phyloP scores from a whole-genome alignment of 805 yeast species.

The Brettanomyces anomalus region DNA sequence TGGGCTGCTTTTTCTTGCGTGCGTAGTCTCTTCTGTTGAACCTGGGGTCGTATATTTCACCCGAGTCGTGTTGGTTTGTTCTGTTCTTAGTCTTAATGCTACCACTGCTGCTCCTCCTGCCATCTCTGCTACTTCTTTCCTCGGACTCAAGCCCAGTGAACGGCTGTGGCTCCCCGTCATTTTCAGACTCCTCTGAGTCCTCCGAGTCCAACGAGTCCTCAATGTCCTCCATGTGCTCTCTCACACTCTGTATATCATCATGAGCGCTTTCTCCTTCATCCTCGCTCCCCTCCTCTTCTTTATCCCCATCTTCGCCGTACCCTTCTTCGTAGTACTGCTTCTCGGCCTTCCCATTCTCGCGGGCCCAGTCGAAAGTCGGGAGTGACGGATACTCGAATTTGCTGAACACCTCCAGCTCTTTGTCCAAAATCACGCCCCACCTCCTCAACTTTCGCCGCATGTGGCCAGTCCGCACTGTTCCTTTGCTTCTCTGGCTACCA shows the following conservation, averaged over 20 bases:
- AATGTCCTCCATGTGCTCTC: not conserved
- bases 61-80: not conserved
- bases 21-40: conserved; percentile 42
- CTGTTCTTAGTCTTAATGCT: too few species aligned
- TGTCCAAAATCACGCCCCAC: conserved; percentile 15
- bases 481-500: not conserved
- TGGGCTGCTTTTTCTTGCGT: conserved; percentile 14
- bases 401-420: conserved; percentile 21
- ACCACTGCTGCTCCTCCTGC: not conserved
- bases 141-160: not conserved
- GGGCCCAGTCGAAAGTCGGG: conserved; percentile 29
- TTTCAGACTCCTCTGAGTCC: not conserved
- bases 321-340: conserved; percentile 29
- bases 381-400: conserved; percentile 34
- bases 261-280: conserved; percentile 4
- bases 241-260: conserved; percentile 4
- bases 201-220: too few species aligned
- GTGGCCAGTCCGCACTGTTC: not conserved
- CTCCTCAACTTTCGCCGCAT: conserved; percentile 12
- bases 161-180: not conserved
- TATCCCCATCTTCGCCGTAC: conserved; percentile 13
- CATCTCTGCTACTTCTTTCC: not conserved
- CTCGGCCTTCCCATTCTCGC: conserved; percentile 20
- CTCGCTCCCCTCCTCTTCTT: conserved; percentile 4
- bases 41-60: conserved; percentile 23